These are phyloP conservation scores for Trichoderma aggressivum DNA, from an alignment of 2,329 filamentous ascomycete species.

Conservation along the genomic window DNA sequence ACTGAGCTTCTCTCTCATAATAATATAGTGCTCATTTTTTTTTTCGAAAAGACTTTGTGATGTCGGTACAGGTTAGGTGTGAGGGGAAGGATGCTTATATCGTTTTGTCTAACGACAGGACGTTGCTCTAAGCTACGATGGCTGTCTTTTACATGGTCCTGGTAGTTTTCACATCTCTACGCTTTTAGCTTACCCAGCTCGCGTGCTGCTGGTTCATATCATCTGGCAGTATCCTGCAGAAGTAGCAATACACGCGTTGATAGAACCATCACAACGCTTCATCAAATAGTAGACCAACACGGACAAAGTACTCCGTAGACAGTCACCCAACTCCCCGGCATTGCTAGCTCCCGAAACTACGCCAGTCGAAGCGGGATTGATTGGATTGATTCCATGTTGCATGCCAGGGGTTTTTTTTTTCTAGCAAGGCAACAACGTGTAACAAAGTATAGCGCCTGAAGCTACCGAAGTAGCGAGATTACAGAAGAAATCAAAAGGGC, in stretches of 20 bases:
- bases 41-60: neutral
- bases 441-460: neutral
- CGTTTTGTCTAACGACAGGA: too few species aligned
- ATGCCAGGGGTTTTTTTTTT: neutral
- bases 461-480: conserved; percentile 11
- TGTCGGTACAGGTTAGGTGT: neutral
- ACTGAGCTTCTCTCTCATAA: neutral
- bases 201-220: neutral
- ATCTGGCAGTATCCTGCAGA: neutral
- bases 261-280: neutral
- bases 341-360: neutral
- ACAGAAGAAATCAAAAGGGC: neutral
- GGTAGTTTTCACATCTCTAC: neutral
- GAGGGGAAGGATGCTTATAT: neutral
- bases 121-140: neutral
- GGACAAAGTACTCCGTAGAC: neutral
- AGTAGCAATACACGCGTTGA: neutral
- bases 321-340: neutral
- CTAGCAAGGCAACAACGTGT: neutral
- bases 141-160: neutral
- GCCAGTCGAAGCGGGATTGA: neutral
- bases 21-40: neutral
- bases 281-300: neutral
- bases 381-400: neutral
- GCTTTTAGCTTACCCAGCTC: neutral